Evolutionary conservation across 352 stramenopile genomes (phyloP), one percentile per base, ranked within the genome.

Genomic region (Pythium sp.): DNA sequence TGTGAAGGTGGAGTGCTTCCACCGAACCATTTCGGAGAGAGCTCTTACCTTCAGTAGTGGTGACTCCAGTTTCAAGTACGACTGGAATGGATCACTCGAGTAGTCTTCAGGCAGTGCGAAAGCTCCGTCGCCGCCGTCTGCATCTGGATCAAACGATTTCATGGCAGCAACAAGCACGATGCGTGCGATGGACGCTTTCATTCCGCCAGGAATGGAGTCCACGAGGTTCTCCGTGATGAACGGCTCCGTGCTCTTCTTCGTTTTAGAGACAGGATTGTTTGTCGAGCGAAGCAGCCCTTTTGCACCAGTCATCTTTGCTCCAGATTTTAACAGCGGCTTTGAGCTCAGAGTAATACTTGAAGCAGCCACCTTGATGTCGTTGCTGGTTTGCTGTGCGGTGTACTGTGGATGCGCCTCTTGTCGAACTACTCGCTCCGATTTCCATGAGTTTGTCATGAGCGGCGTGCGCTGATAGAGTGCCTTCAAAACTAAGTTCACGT

Each of bases 401-500:
- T 36, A n/a, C 2, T 20, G 47, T 12, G 60, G 55, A 32, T 49
- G n/a, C 12, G 43, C 49, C 59, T 77, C 63, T 57, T 71, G 64
- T 1, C 78, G 74, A 2, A 74, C 20, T 32, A 70, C 54, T 51
- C 80, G 70, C 70, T 86, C 75, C 0, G 80, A 78, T 53, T 73
- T 81, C 81, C 80, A 89, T 5, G 80, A 22, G 30, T 88, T 86
- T 22, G 58, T 70, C 81, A 88, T 91, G 7, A 91, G 68, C 14
- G 81, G 81, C 5, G 72, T 64, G 26, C 83, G 76, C 18, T 77
- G 75, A 38, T 76, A 54, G 24, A 91, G 75, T 30, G 76, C 68
- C 12, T 77, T 73, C 2, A 90, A 7, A 1, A 91, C 78, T 5
- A 78, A 28, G 1, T 79, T 70, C 2, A 36, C 24, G 46, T 91